Percentiles rank a stretch among this genome's conserved stretches.
Conservation (phyloP, 2,329 filamentous ascomycete genomes). For the Sporothrix curviconia region DNA sequence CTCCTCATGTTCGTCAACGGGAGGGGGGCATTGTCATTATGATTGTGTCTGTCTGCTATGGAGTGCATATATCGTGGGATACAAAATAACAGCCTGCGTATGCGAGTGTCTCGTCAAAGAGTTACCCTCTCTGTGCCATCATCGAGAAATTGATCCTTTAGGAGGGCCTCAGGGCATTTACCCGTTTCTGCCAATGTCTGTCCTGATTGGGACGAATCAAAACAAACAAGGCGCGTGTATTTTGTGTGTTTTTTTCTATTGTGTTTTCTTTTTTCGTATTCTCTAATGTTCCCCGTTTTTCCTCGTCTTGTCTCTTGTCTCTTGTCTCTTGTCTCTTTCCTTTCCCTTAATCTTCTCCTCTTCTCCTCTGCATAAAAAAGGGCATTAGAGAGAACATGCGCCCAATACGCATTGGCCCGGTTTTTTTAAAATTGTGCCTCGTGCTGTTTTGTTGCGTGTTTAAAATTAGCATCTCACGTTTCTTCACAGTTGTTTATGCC, state of each 20-base stretch:
- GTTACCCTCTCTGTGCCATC: background rate
- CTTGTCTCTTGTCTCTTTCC: background rate
- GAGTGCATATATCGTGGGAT: no score
- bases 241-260: background rate
- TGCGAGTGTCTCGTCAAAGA: background rate
- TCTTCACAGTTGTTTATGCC: background rate
- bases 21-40: no score
- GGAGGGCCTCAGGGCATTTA: background rate
- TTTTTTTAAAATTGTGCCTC: conserved; percentile 9
- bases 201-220: conserved; percentile 1
- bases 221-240: conserved; percentile 8
- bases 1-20: conserved; percentile 1
- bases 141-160: background rate
- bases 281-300: background rate
- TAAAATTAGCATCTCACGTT: conserved; percentile 6
- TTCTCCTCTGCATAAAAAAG: conserved; percentile 5
- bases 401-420: conserved; percentile 4
- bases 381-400: background rate
- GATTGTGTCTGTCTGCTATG: no score
- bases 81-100: no score
- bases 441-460: background rate
- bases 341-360: background rate
- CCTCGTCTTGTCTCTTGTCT: no score
- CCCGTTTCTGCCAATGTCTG: background rate
- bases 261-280: background rate